phyloP scores from a whole-genome alignment of 2,329 filamentous ascomycete species.

The Colletotrichum phormii region DNA sequence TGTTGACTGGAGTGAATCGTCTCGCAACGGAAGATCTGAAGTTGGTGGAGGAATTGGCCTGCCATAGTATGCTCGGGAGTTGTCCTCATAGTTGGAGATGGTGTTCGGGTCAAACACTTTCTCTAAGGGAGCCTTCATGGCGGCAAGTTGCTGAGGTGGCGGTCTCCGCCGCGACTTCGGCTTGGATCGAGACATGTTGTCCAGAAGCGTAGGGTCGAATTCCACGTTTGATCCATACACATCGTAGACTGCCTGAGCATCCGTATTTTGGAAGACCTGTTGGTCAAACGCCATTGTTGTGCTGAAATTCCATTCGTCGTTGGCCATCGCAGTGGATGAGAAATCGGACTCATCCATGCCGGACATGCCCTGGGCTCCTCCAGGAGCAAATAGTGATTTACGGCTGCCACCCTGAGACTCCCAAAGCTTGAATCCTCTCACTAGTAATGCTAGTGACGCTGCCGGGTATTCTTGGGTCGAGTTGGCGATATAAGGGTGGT shows the following conservation, averaged over 20 bases:
- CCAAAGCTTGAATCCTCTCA: constrained; percentile 80
- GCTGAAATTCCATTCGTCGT: constrained; percentile 76
- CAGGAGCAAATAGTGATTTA: constrained; percentile 70
- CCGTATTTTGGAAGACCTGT: constrained; percentile 63
- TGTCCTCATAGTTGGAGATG: constrained; percentile 73
- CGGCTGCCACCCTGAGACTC: constrained; percentile 79
- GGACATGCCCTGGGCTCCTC: constrained; percentile 67
- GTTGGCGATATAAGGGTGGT: constrained; percentile 75
- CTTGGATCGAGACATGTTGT: constrained; percentile 63
- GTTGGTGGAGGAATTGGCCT: constrained; percentile 53
- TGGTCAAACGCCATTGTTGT: constrained; percentile 74
- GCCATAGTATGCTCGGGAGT: constrained; percentile 71
- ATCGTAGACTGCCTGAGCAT: constrained; percentile 70
- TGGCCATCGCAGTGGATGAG: constrained; percentile 57
- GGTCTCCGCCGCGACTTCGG: constrained; percentile 64
- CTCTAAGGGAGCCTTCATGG: constrained; percentile 69
- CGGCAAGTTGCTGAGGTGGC: constrained; percentile 68
- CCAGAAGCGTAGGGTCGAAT: constrained; percentile 55
- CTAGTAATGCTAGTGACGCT: constrained; percentile 71
- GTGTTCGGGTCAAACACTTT: constrained; percentile 76
- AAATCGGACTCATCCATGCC: constrained; percentile 50
- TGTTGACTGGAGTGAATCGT: constrained; percentile 62
- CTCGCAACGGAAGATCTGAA: constrained; percentile 70
- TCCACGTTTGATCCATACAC: constrained; percentile 70
- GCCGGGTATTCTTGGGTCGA: constrained; percentile 74